Base-by-base conservation (phyloP, 2,329 filamentous ascomycete genomes). In the Penicillium aurantiogriseum region DNA sequence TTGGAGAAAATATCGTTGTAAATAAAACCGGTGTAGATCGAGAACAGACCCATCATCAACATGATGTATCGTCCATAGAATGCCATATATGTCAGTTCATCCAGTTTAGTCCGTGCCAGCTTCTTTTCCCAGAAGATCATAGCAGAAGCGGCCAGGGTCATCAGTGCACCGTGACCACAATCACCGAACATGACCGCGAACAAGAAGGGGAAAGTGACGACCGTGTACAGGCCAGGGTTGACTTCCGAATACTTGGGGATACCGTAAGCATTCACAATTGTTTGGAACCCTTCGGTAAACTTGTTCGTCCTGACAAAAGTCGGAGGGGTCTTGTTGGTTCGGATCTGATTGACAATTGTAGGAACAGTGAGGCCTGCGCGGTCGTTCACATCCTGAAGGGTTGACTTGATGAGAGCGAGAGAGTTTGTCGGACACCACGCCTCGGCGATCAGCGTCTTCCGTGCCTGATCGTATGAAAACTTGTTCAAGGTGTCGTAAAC, bases 121-220 rank as follows among this genome's bases (percentile, higher is more conserved):
- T 89, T 87, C 79, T 91, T 92, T 78, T 99, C 94, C 83, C 88
- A 97, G 79, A 96, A 91, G 67, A 99, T 97, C 92, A 99, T 96
- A 56, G 92, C 91, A 55, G 87, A 71, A 15, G 94, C 90, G 56
- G 91, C 90, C 55, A 85, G 73, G 43, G 93, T 83, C 89, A 99
- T 96, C 74, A 99, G 89, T 64, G 88, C 76, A 64, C 93, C 94
- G 71, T 99, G 94, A 51, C 94, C 95, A 58, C 96, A 88, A 77
- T 99, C 94, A 81, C 94, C 95, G 73, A 99, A 99, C 94, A 99
- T 99, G 85, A 99, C 94, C 49, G 94, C 94, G 73, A 99, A 99
- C 61, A 99, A 82, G 82, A 99, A 99, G n/a, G 95, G 94, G 77
- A 99, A 99, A 6, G 94, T 99, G 63, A 99, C 88, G 65, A 97